phyloP scores from a whole-genome alignment of 2,329 filamentous ascomycete genomes.

The Westerdykella sp. region DNA sequence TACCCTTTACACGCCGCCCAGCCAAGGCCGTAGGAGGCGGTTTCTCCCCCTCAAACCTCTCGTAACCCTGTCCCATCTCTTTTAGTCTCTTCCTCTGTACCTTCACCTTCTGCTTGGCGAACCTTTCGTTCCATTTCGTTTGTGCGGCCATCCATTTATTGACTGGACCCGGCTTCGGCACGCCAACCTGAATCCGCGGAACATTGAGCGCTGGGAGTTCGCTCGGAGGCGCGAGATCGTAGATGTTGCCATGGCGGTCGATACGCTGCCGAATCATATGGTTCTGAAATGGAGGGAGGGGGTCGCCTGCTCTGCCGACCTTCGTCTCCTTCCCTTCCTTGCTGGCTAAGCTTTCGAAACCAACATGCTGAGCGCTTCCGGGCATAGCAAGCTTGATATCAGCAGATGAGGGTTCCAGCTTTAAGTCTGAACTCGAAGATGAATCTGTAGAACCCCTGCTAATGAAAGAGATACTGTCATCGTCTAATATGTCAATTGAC shows the following conservation, averaged over 20 bases:
- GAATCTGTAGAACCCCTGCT: constrained; percentile 48
- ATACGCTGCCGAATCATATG: constrained; percentile 93
- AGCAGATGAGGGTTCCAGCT: constrained; percentile 16
- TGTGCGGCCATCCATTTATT: constrained; percentile 77
- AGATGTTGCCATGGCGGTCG: constrained; percentile 68
- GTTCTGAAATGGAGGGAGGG: constrained; percentile 68
- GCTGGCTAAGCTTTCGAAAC: constrained; percentile 14
- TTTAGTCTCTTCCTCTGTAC: constrained; percentile 68
- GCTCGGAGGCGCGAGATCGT: constrained; percentile 57
- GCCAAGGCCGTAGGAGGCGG: constrained; percentile 82
- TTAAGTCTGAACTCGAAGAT: constrained; percentile 11
- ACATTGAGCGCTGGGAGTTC: constrained; percentile 64
- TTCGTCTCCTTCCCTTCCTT: constrained; percentile 9
- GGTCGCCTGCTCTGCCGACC: constrained; percentile 83
- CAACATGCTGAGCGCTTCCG: constrained; percentile 11
- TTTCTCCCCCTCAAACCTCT: constrained; percentile 62
- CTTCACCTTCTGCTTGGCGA: constrained; percentile 60
- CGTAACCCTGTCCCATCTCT: constrained; percentile 66
- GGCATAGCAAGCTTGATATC: constrained; percentile 19
- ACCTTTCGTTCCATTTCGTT: constrained; percentile 66
- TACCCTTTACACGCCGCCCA: constrained; percentile 54
- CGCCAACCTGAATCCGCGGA: constrained; percentile 60
- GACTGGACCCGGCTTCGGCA: constrained; percentile 73
- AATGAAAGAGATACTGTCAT: constrained; percentile 70
- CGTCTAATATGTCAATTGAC: constrained; percentile 73